These are phyloP conservation scores for Microstroma glucosiphilum DNA, from an alignment of 1,284 basidiomycete genomes.

Conservation along the genomic window DNA sequence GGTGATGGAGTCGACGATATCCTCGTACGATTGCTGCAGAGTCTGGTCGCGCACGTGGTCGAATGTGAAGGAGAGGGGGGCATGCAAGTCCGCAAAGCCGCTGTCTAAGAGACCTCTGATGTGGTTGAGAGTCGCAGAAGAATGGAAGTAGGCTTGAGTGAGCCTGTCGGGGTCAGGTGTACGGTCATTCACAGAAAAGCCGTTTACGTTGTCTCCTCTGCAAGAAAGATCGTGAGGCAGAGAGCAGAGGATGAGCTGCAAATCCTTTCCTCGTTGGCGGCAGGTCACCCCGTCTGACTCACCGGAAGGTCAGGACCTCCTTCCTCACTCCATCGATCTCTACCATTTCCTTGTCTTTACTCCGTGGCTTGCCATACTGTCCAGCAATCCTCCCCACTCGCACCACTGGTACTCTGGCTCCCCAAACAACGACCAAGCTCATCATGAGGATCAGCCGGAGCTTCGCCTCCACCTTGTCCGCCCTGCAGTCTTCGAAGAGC, in stretches of 20 bases:
- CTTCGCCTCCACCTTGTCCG: constrained; percentile 86
- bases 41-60: constrained; percentile 78
- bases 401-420: constrained; percentile 59
- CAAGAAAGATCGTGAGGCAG: constrained; percentile 5
- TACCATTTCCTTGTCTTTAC: constrained; percentile 70
- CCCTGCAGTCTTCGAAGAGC: constrained; percentile 58
- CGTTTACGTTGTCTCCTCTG: constrained; percentile 94
- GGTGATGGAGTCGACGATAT: constrained; percentile 73
- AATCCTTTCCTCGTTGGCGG: no score
- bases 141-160: constrained; percentile 86
- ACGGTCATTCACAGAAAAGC: constrained; percentile 63
- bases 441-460: constrained; percentile 90
- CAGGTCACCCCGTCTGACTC: constrained; percentile 51
- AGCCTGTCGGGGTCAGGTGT: constrained; percentile 81
- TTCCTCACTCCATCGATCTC: constrained; percentile 31
- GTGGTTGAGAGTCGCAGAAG: constrained; percentile 85
- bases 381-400: constrained; percentile 44
- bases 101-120: constrained; percentile 79
- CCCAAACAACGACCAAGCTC: constrained; percentile 90
- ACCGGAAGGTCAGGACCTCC: constrained; percentile 61
- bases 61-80: constrained; percentile 87
- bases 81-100: constrained; percentile 77
- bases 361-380: constrained; percentile 93
- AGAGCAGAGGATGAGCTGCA: constrained; percentile 46
- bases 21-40: constrained; percentile 72